Conservation (phyloP, 495 filamentous ascomycete species). For the Filosporella fistucella region DNA sequence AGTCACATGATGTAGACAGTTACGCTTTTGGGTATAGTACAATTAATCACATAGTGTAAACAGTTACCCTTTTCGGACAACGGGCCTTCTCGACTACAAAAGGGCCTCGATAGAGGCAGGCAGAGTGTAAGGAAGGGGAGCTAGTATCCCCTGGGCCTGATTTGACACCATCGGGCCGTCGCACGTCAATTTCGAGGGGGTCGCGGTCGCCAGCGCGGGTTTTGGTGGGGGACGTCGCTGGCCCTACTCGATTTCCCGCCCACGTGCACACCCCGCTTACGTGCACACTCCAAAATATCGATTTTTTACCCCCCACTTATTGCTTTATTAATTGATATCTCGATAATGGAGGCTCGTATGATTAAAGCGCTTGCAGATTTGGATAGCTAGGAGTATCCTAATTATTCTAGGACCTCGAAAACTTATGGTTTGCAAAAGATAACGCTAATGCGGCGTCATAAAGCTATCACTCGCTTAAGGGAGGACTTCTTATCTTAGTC, state of each 20-base stretch:
- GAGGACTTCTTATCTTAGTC: neutral
- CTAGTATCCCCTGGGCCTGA: too few species aligned
- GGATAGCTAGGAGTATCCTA: neutral
- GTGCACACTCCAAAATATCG: neutral
- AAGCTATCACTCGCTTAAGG: neutral
- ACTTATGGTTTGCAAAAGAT: neutral
- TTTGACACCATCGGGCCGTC: too few species aligned
- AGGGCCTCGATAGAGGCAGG: too few species aligned
- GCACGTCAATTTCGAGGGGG: too few species aligned
- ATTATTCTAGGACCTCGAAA: neutral
- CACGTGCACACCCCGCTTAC: neutral
- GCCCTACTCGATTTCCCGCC: neutral
- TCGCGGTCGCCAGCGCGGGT: too few species aligned
- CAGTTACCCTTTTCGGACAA: too few species aligned
- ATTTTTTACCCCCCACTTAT: neutral
- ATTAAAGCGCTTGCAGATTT: neutral
- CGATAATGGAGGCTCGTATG: neutral
- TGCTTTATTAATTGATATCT: neutral
- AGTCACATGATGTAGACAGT: too few species aligned
- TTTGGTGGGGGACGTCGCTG: too few species aligned
- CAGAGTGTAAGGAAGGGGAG: too few species aligned
- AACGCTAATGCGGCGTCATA: neutral
- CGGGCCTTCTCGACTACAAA: too few species aligned
- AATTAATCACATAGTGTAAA: too few species aligned
- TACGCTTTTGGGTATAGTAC: too few species aligned